These are phyloP conservation scores for Phytopythium ostracodes DNA, from an alignment of 352 stramenopile species.

Conservation along the genomic window DNA sequence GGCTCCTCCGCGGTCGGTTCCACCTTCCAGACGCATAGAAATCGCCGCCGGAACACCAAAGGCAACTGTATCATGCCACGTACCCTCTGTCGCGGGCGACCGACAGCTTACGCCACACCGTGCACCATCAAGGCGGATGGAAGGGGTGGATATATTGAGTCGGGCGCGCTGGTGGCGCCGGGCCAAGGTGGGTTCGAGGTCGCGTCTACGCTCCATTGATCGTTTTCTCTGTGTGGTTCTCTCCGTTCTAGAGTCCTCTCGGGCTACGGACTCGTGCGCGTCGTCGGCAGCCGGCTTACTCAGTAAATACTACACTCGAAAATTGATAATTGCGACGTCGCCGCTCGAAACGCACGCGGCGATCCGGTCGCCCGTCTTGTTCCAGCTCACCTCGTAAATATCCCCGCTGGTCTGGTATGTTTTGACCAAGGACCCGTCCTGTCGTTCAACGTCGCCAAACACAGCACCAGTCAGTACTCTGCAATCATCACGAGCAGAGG, in stretches of 20 bases:
- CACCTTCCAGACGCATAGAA: background rate
- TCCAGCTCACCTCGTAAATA: slow-evolving; percentile 99
- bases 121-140: background rate
- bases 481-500: slow-evolving; percentile 25
- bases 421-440: slow-evolving; percentile 80
- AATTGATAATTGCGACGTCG: slow-evolving; percentile 87
- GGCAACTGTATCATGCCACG: too few relatives aligned
- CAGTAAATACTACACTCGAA: slow-evolving; percentile 89
- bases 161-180: background rate
- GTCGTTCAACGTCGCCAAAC: slow-evolving; percentile 6
- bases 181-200: background rate
- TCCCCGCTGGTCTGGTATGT: slow-evolving; percentile 91
- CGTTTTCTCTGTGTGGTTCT: slow-evolving; percentile 26
- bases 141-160: slow-evolving; percentile 8
- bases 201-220: background rate
- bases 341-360: slow-evolving; percentile 83
- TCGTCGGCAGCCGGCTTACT: slow-evolving; percentile 14
- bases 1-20: background rate
- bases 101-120: too few relatives aligned
- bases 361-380: slow-evolving; percentile 85
- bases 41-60: background rate
- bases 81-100: too few relatives aligned
- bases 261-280: slow-evolving; percentile 5
- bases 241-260: slow-evolving; percentile 7
- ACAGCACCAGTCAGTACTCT: slow-evolving; percentile 2